Percentiles rank a stretch among this genome's conserved stretches.
Conservation (phyloP, 2,329 filamentous ascomycete species). For the Stachybotrys chartarum region DNA sequence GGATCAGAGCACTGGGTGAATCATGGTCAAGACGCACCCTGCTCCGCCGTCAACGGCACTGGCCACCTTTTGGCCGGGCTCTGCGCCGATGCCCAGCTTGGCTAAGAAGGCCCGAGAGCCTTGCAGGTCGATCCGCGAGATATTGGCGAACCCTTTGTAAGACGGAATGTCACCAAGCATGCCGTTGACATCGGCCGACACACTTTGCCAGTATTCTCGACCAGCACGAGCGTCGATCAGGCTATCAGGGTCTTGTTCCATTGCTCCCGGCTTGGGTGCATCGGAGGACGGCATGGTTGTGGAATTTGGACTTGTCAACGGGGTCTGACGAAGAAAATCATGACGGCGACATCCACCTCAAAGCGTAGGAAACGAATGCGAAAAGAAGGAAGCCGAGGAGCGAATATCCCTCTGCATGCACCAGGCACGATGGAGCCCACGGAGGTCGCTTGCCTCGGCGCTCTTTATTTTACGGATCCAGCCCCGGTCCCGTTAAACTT, state of each 20-base stretch:
- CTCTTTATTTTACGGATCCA: no score
- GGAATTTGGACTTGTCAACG: no score
- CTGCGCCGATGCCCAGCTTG: conserved; percentile 47
- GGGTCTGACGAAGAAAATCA: no score
- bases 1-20: background rate
- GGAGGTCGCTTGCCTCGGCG: no score
- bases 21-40: conserved; percentile 21
- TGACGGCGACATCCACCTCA: no score
- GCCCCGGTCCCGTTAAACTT: no score
- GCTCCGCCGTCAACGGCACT: conserved; percentile 30
- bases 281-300: no score
- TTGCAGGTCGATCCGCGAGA: conserved; percentile 61
- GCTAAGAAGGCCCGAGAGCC: conserved; percentile 63
- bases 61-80: conserved; percentile 21
- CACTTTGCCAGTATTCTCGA: conserved; percentile 39
- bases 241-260: conserved; percentile 16
- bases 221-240: conserved; percentile 26
- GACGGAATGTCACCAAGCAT: conserved; percentile 67
- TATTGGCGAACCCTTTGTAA: conserved; percentile 11
- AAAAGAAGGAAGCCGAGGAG: no score
- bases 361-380: no score
- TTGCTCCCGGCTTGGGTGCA: no score
- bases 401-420: no score
- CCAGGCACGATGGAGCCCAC: no score
- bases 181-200: conserved; percentile 48